Percentiles rank a stretch among this genome's conserved stretches.
phyloP scores from a whole-genome alignment of 2,329 filamentous ascomycete genomes.

The Clarireedia sp. region DNA sequence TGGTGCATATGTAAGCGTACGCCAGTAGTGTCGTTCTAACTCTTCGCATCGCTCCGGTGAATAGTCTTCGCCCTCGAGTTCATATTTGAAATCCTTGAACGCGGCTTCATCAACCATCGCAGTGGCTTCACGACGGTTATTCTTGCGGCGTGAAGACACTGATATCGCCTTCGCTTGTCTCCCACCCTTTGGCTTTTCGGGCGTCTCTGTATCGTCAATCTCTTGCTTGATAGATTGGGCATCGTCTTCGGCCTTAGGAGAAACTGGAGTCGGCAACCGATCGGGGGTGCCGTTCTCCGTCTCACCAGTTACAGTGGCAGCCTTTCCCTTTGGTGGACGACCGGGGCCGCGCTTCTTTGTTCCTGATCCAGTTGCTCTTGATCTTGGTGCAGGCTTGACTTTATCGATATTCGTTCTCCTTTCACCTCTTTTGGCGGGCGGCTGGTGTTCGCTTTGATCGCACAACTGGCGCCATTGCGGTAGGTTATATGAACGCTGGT shows the following conservation, averaged over 20 bases:
- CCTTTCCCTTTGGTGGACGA: conserved; percentile 21
- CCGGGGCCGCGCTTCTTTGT: conserved; percentile 17
- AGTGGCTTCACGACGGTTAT: conserved; percentile 69
- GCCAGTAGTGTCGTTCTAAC: conserved; percentile 93
- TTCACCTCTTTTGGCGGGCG: conserved; percentile 82
- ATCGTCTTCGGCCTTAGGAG: conserved; percentile 36
- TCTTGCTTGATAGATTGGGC: conserved; percentile 28
- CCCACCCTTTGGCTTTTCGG: conserved; percentile 35
- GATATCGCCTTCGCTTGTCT: conserved; percentile 49
- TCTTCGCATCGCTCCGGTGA: conserved; percentile 89
- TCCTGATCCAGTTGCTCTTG: conserved; percentile 18
- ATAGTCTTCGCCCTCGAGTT: conserved; percentile 76
- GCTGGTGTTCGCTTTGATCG: conserved; percentile 92
- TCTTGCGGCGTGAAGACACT: conserved; percentile 78
- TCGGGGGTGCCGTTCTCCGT: conserved; percentile 35
- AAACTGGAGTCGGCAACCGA: conserved; percentile 46
- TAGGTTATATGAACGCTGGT: conserved; percentile 91
- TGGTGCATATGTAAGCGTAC: conserved; percentile 87
- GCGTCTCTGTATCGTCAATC: conserved; percentile 38
- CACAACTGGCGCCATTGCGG: conserved; percentile 93
- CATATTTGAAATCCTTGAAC: conserved; percentile 87
- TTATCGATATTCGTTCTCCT: conserved; percentile 46
- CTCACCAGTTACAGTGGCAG: conserved; percentile 14
- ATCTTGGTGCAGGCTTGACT: conserved; percentile 24
- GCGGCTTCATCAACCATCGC: conserved; percentile 81